Evolutionary conservation across 495 filamentous ascomycete species (phyloP).

Genomic region (Xylaria palmicola): DNA sequence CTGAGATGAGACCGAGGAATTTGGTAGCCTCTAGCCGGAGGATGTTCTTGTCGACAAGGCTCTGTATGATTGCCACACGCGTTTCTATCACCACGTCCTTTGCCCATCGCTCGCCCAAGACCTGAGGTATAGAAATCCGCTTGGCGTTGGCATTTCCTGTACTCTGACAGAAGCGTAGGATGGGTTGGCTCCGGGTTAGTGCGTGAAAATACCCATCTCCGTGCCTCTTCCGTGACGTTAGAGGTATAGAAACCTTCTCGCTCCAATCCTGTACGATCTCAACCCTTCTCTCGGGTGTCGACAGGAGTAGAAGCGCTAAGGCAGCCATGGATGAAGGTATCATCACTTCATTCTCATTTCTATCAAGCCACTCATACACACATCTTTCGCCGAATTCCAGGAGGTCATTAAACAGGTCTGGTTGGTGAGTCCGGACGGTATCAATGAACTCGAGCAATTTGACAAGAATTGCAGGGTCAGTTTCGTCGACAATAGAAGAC

Average conservation of each 20-base stretch:
- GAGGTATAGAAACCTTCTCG: constrained; percentile 31
- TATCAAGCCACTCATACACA: constrained; percentile 41
- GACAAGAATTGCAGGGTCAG: neutral
- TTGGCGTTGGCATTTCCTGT: neutral
- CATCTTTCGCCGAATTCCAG: constrained; percentile 19
- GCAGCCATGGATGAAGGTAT: constrained; percentile 42
- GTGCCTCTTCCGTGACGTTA: constrained; percentile 25
- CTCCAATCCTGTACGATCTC: constrained; percentile 40
- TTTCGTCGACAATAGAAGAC: constrained; percentile 15
- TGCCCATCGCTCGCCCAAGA: constrained; percentile 39
- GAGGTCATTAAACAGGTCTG: constrained; percentile 24
- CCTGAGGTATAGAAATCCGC: constrained; percentile 16
- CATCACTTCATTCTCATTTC: constrained; percentile 43
- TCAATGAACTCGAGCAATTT: constrained; percentile 16
- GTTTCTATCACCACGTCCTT: constrained; percentile 54
- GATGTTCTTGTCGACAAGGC: constrained; percentile 48
- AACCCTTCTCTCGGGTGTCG: constrained; percentile 24
- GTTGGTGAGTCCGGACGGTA: neutral
- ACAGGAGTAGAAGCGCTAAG: constrained; percentile 40
- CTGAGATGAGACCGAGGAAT: constrained; percentile 43
- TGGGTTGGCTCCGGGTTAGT: constrained; percentile 27
- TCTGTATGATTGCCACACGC: constrained; percentile 59
- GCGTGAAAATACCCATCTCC: constrained; percentile 46
- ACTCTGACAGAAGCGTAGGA: constrained; percentile 1
- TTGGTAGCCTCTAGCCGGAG: constrained; percentile 30